Evolutionary conservation across 768 basidiomycete genomes (phyloP).

Genomic region (Sistotremastrum niveocremeum): DNA sequence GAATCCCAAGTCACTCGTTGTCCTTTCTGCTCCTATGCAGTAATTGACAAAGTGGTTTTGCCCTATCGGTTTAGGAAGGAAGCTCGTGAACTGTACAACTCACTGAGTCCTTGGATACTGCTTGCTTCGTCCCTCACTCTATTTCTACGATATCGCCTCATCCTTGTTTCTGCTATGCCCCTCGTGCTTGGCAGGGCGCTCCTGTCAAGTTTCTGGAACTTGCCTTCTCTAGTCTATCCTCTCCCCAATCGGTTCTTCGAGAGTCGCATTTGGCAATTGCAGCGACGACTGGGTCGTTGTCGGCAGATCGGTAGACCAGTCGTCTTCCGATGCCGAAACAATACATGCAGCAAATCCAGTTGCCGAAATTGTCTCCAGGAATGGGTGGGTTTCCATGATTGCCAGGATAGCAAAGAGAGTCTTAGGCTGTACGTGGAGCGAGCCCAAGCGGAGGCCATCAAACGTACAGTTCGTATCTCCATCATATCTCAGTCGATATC

Average conservation of each 20-base stretch:
- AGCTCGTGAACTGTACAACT: background rate
- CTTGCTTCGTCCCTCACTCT: background rate
- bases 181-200: background rate
- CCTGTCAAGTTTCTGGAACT: background rate
- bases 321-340: conserved; percentile 1
- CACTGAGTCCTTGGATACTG: background rate
- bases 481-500: background rate
- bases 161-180: background rate
- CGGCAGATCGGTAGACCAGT: background rate
- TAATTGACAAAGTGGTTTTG: background rate
- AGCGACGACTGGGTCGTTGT: background rate
- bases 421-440: conserved; percentile 4
- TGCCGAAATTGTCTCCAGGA: conserved; percentile 1
- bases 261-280: no score
- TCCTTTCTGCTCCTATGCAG: conserved; percentile 6
- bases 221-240: background rate
- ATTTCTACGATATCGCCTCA: background rate
- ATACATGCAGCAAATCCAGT: background rate
- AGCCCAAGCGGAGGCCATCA: conserved; percentile 6
- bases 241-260: no score
- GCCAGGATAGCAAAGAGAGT: conserved; percentile 1
- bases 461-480: conserved; percentile 5
- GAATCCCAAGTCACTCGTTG: background rate
- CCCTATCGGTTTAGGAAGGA: no score
- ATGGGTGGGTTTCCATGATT: conserved; percentile 3